These are phyloP conservation scores for Strobilomyces confusus DNA, from an alignment of 768 basidiomycete species.

Conservation along the genomic window DNA sequence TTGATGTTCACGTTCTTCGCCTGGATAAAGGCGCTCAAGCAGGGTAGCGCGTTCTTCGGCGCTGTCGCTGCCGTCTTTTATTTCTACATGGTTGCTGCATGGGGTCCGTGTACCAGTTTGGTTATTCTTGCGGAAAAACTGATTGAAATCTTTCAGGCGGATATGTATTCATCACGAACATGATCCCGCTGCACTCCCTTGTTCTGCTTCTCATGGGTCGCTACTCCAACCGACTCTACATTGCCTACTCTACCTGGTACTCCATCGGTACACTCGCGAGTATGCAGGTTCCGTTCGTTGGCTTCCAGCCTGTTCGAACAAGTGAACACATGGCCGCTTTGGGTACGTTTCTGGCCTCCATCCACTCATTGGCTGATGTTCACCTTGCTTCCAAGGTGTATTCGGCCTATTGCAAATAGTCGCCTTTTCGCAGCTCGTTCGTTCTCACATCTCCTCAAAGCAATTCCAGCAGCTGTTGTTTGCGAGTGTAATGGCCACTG, in stretches of 20 bases:
- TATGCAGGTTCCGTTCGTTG: slow-evolving; percentile 99
- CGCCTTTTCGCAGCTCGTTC: slow-evolving; percentile 85
- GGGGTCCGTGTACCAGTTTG: slow-evolving; percentile 57
- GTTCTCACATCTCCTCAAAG: slow-evolving; percentile 84
- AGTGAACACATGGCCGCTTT: slow-evolving; percentile 99
- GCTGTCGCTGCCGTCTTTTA: slow-evolving; percentile 93
- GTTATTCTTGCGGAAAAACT: neutral
- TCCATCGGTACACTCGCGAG: slow-evolving; percentile 94
- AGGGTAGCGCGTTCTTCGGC: slow-evolving; percentile 89
- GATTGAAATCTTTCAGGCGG: slow-evolving; percentile 55
- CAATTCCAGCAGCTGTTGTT: slow-evolving; percentile 86
- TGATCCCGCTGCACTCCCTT: slow-evolving; percentile 97
- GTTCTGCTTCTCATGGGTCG: slow-evolving; percentile 95
- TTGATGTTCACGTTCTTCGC: slow-evolving; percentile 98
- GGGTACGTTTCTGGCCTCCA: slow-evolving; percentile 42
- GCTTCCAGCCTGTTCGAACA: slow-evolving; percentile 96
- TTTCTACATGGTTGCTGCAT: slow-evolving; percentile 99
- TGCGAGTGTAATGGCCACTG: slow-evolving; percentile 61
- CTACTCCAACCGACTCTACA: slow-evolving; percentile 87
- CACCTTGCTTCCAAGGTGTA: slow-evolving; percentile 54
- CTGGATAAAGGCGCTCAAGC: slow-evolving; percentile 96
- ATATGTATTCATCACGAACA: slow-evolving; percentile 99
- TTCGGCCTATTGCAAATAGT: slow-evolving; percentile 96
- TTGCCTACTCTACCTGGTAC: slow-evolving; percentile 97
- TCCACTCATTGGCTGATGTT: neutral